Conservation (phyloP, 2,329 filamentous ascomycete species). For the Trichoderma sp. region DNA sequence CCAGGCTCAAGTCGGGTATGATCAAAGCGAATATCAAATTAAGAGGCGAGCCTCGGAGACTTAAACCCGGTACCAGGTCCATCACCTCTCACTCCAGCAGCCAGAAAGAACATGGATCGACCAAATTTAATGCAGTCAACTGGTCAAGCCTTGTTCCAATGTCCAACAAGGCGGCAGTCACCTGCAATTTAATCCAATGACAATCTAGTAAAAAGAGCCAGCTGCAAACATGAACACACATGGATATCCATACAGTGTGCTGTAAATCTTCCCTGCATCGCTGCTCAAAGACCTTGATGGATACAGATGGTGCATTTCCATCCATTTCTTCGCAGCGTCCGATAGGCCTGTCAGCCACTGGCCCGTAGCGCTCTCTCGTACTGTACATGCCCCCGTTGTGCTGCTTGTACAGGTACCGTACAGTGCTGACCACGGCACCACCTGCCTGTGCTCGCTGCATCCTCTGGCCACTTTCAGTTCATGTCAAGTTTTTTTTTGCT, state of each 20-base stretch:
- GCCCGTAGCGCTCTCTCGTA: neutral
- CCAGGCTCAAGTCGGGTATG: neutral
- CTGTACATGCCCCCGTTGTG: too few relatives aligned
- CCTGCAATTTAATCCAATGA: neutral
- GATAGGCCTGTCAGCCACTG: neutral
- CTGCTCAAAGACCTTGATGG: neutral
- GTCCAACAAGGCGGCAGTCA: neutral
- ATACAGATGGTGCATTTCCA: neutral
- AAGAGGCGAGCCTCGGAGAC: neutral
- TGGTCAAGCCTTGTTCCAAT: too few relatives aligned
- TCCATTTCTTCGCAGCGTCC: neutral
- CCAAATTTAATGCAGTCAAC: neutral
- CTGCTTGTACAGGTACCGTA: neutral
- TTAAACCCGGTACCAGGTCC: neutral
- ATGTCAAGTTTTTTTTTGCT: neutral
- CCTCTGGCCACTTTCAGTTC: conserved; percentile 5
- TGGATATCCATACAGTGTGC: conserved; percentile 8
- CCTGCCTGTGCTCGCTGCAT: conserved; percentile 8
- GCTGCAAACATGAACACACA: neutral
- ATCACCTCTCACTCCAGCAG: neutral
- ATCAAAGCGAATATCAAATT: neutral
- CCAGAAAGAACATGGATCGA: neutral
- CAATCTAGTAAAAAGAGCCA: neutral
- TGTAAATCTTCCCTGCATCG: neutral
- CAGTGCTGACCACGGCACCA: conserved; percentile 14